Evolutionary conservation across 495 filamentous ascomycete genomes (phyloP).

Genomic region (Pyrenula massariospora): DNA sequence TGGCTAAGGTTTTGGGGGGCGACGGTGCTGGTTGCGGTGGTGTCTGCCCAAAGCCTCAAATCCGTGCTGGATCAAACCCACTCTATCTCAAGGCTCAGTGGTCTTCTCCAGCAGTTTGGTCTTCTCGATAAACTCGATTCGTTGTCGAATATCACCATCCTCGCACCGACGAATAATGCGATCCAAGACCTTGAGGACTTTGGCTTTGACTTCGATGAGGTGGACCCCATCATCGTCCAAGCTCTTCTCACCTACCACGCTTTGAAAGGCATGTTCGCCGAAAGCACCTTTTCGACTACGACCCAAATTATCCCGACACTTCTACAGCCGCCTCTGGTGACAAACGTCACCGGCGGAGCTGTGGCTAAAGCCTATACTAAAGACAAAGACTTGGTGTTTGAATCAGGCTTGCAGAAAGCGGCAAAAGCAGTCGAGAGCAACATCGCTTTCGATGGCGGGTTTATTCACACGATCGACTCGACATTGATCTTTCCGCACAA

Average conservation of each 20-base stretch:
- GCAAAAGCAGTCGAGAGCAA: slow-evolving; percentile 25
- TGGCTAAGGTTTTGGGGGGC: neutral
- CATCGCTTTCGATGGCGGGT: slow-evolving; percentile 48
- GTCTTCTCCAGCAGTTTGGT: slow-evolving; percentile 34
- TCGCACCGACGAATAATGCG: slow-evolving; percentile 8
- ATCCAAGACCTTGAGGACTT: slow-evolving; percentile 30
- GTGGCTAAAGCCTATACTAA: neutral
- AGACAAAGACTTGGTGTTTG: slow-evolving; percentile 8
- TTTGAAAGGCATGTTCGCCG: neutral
- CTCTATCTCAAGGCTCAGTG: slow-evolving; percentile 17
- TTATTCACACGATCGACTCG: slow-evolving; percentile 52
- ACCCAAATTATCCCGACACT: neutral
- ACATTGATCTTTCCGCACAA: slow-evolving; percentile 34
- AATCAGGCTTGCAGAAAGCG: slow-evolving; percentile 18
- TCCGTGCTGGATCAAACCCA: neutral
- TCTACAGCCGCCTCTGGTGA: neutral
- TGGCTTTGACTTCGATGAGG: slow-evolving; percentile 7
- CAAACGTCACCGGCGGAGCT: neutral
- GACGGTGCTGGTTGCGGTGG: neutral
- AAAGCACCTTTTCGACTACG: neutral
- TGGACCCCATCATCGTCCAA: neutral
- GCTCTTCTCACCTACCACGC: neutral
- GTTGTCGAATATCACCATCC: slow-evolving; percentile 5
- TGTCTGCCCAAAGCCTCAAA: neutral
- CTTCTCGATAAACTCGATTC: neutral